Evolutionary conservation across 176 grass and related monocot genomes (phyloP), one percentile per base, ranked within the genome.

Genomic region (Zea mays): DNA sequence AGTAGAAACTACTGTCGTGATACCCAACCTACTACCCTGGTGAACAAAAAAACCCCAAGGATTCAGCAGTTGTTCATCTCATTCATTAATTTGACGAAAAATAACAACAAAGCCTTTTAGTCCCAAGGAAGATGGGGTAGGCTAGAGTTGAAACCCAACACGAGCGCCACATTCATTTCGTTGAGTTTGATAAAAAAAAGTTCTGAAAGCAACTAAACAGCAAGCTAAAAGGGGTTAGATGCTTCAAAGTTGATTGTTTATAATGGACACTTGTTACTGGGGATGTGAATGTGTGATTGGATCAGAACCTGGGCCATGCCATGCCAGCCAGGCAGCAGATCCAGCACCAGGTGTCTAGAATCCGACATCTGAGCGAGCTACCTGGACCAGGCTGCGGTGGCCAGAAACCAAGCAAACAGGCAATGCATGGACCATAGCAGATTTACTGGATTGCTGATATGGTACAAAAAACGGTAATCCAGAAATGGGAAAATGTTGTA

Each of bases 1-100:
- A 67, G 95, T 98, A 19, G 95, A 98, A 76, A 98, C 74, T 17
- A 97, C 94, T 48, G 86, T 97, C 4, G 91, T 97, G 58, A 97
- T 88, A 54, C 94, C 94, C 82, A 94, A 72, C 67, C 91, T 91
- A 79, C 91, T 90, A 73, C 89, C 94, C 94, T 97, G 77, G 11
- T 38, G 85, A 57, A 72, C 67, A 74, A 11, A 78, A 76, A 59
- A 14, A 74, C 19, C 20, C 3, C 15, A 33, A 62, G 65, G 21
- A 84, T 41, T 49, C 20, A 64, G n/a, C 8, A 62, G 35, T 64
- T 78, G 56, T 13, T 42, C n/a, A 16, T 15, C 43, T 39, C 71
- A 64, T 37, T 40, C 33, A 48, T 69, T 42, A 33, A 21, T 33
- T 59, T 11, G 57, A 33, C 16, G 12, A 47, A 21, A 57, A 55